Conservation (phyloP, 179 eudicot species). For the Gypsophila paniculata region DNA sequence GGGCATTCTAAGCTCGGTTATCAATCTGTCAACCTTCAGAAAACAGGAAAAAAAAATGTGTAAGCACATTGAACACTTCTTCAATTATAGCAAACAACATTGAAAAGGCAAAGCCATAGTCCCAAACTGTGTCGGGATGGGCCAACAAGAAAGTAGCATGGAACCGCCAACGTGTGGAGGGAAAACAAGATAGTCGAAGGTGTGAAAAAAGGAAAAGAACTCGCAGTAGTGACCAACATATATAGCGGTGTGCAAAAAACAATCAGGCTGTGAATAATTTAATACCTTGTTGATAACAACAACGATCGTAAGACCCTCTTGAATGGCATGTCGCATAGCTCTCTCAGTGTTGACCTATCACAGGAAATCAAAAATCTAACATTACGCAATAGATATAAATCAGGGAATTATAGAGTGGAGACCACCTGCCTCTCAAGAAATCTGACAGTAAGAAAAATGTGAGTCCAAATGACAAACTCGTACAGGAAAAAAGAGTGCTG, state of each 20-base stretch:
- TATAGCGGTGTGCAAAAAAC: conserved; percentile 7
- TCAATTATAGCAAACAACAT: not conserved
- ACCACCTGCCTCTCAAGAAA: not conserved
- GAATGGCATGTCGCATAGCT: conserved; percentile 93
- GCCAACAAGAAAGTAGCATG: too few relatives aligned
- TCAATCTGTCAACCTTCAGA: conserved; percentile 84
- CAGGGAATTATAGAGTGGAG: not conserved
- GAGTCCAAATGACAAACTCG: not conserved
- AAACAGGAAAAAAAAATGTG: conserved; percentile 5
- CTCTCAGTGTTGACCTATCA: conserved; percentile 85
- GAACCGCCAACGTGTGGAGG: too few relatives aligned
- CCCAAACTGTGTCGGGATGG: too few relatives aligned
- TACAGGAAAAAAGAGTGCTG: not conserved
- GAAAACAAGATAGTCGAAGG: too few relatives aligned
- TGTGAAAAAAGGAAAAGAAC: too few relatives aligned
- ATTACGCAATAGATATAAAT: too few relatives aligned
- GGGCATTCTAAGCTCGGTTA: conserved; percentile 87
- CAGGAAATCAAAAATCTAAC: too few relatives aligned
- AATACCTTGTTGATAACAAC: conserved; percentile 86
- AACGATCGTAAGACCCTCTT: conserved; percentile 80
- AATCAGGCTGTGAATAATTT: conserved; percentile 5
- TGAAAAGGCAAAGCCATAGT: too few relatives aligned
- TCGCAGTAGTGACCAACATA: too few relatives aligned
- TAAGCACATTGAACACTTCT: not conserved
- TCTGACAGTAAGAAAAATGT: not conserved